Evolutionary conservation across 176 grass and related monocot species (phyloP).

Genomic region (Phoenix roebelenii): DNA sequence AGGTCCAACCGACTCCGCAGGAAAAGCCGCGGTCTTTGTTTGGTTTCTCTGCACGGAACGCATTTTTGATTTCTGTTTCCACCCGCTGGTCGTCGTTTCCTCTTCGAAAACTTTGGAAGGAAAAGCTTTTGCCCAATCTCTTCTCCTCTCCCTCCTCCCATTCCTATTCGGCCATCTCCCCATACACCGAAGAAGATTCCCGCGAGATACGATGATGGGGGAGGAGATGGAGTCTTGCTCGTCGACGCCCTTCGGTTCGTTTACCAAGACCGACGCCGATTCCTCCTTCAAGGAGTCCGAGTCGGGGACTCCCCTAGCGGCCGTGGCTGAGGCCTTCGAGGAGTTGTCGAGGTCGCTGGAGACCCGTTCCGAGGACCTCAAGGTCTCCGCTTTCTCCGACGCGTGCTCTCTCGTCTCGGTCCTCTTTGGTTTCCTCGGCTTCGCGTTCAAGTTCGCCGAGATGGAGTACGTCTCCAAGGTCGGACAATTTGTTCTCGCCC

Average conservation of each 20-base stretch:
- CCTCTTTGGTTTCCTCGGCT: slow-evolving; percentile 76
- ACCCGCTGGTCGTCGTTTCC: no score
- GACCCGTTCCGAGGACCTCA: slow-evolving; percentile 40
- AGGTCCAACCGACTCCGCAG: no score
- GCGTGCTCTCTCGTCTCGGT: slow-evolving; percentile 86
- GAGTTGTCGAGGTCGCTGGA: slow-evolving; percentile 42
- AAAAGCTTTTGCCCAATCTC: no score
- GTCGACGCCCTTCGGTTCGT: slow-evolving; percentile 23
- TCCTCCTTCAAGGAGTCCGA: slow-evolving; percentile 20
- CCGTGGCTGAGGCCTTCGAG: slow-evolving; percentile 81
- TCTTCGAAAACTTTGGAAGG: no score
- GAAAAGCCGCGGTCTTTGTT: no score
- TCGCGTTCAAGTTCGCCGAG: slow-evolving; percentile 97
- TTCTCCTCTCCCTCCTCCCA: no score
- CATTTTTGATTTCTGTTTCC: no score
- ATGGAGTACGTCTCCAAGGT: slow-evolving; percentile 94
- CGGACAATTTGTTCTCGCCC: background rate
- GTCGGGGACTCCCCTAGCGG: slow-evolving; percentile 38
- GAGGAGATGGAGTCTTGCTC: no score
- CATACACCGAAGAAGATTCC: no score
- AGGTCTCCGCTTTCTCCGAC: slow-evolving; percentile 52
- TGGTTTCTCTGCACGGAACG: no score
- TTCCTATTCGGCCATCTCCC: no score
- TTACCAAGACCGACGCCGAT: slow-evolving; percentile 19
- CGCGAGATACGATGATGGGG: no score